Evolutionary conservation across 257 asterid species (phyloP).

Genomic region (Capsicum chinense): DNA sequence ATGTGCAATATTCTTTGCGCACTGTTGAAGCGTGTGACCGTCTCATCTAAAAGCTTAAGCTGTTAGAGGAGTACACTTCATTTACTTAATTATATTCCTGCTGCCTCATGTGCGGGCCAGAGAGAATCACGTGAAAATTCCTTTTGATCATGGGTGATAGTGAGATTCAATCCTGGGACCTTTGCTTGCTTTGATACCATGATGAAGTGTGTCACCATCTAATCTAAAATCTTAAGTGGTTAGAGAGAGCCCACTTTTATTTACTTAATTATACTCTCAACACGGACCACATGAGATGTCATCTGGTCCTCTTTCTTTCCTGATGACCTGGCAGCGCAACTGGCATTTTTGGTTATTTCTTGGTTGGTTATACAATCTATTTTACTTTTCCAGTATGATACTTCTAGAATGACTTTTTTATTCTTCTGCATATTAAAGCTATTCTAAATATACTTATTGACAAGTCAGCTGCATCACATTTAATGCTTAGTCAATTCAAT

Average conservation of each 20-base stretch:
- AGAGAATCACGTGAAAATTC: neutral
- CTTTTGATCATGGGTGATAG: neutral
- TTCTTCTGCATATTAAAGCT: neutral
- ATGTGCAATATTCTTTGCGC: neutral
- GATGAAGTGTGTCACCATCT: neutral
- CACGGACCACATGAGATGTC: neutral
- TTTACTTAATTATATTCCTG: neutral
- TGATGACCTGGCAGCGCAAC: neutral
- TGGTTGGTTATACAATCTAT: neutral
- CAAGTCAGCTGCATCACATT: neutral
- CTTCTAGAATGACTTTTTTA: conserved; percentile 15
- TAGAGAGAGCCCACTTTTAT: neutral
- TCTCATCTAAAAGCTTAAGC: conserved; percentile 5
- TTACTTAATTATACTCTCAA: neutral
- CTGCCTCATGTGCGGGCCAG: neutral
- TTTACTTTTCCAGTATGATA: conserved; percentile 9
- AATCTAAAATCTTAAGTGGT: neutral
- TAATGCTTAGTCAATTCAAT: conserved; percentile 18
- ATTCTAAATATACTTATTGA: neutral
- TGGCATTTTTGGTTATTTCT: conserved; percentile 20
- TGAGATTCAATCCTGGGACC: neutral
- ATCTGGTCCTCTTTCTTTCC: neutral
- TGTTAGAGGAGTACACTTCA: neutral
- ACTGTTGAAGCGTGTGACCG: neutral
- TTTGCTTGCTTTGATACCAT: neutral